Evolutionary conservation across 768 basidiomycete genomes (phyloP).

Genomic region (Dendrothele bispora): DNA sequence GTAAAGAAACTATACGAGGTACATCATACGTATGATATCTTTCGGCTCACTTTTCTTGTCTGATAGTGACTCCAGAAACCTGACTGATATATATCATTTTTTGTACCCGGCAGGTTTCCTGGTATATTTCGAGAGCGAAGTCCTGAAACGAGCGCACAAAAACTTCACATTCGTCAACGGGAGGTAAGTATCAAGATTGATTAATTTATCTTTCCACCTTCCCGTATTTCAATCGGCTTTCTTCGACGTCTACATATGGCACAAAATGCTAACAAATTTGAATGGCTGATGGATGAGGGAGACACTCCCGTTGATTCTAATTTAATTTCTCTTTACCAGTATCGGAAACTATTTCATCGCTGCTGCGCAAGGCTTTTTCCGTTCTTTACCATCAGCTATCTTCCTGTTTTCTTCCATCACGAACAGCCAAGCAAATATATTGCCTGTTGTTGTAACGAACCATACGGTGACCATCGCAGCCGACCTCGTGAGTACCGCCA

Average conservation of each 20-base stretch:
- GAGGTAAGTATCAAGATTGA: conserved; percentile 44
- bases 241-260: too few relatives aligned
- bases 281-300: conserved; percentile 26
- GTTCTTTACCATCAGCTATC: conserved; percentile 90
- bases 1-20: conserved; percentile 92
- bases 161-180: conserved; percentile 93
- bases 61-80: neutral
- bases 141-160: conserved; percentile 88
- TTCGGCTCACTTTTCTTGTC: too few relatives aligned
- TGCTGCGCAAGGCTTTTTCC: conserved; percentile 86
- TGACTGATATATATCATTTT: neutral
- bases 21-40: conserved; percentile 13
- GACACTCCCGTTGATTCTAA: neutral
- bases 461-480: conserved; percentile 95
- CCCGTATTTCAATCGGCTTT: too few relatives aligned
- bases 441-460: conserved; percentile 91
- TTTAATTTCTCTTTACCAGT: conserved; percentile 31
- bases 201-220: too few relatives aligned
- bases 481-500: conserved; percentile 56
- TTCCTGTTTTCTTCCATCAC: conserved; percentile 94
- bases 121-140: conserved; percentile 87
- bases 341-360: conserved; percentile 92
- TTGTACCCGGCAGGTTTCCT: conserved; percentile 66
- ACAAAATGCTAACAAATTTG: too few relatives aligned
- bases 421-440: conserved; percentile 80